Evolutionary conservation across 371 early-diverging fungal genomes (phyloP).

Genomic region (Blakeslea trispora): DNA sequence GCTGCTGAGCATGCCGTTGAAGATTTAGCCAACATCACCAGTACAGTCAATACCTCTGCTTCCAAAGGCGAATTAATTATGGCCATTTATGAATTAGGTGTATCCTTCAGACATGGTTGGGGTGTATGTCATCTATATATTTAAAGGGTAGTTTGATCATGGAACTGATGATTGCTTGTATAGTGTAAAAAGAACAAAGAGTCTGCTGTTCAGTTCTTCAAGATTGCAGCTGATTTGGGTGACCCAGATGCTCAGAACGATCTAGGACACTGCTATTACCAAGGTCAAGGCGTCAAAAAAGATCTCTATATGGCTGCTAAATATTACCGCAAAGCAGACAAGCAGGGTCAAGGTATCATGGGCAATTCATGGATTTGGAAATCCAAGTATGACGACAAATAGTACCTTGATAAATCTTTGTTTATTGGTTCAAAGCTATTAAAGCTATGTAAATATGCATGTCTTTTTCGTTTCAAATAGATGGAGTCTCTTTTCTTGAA

Average conservation of each 20-base stretch:
- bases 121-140: constrained; percentile 57
- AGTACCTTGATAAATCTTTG: not conserved
- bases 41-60: constrained; percentile 28
- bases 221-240: constrained; percentile 84
- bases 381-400: constrained; percentile 44
- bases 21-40: constrained; percentile 48
- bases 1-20: constrained; percentile 76
- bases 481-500: too few relatives aligned
- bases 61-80: constrained; percentile 68
- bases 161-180: not conserved
- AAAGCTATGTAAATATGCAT: too few relatives aligned
- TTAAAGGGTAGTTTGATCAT: not conserved
- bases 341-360: constrained; percentile 79
- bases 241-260: constrained; percentile 86
- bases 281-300: constrained; percentile 81
- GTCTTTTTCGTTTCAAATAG: too few relatives aligned
- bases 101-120: constrained; percentile 89
- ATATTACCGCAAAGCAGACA: constrained; percentile 83
- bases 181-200: constrained; percentile 68
- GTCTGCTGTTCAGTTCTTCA: constrained; percentile 87
- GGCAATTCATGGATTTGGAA: constrained; percentile 83
- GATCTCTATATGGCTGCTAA: constrained; percentile 79
- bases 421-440: too few relatives aligned
- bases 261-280: constrained; percentile 73
- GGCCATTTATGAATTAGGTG: constrained; percentile 86